Evolutionary conservation across 1,139 yeast genomes (phyloP).

Genomic region (Protomyces macrosporus): DNA sequence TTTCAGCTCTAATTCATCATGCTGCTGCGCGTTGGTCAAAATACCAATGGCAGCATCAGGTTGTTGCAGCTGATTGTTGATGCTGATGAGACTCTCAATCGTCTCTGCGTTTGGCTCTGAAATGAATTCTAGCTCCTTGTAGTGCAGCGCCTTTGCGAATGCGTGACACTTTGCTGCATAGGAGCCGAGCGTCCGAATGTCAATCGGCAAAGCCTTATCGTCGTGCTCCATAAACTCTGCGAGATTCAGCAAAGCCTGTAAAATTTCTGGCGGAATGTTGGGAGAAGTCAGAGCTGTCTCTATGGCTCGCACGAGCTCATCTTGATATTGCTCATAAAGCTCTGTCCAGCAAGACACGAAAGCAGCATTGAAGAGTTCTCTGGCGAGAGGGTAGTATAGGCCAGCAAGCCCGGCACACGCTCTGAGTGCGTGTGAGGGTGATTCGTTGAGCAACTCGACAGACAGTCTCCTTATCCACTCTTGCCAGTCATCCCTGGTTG

Average conservation of each 20-base stretch:
- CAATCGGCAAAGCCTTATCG: constrained; percentile 86
- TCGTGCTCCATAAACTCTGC: constrained; percentile 98
- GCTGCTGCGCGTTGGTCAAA: constrained; percentile 88
- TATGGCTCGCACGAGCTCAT: constrained; percentile 77
- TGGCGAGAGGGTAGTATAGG: constrained; percentile 81
- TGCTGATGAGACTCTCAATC: constrained; percentile 83
- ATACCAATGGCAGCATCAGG: constrained; percentile 98
- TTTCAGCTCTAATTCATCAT: constrained; percentile 83
- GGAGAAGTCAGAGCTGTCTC: constrained; percentile 85
- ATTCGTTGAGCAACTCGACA: constrained; percentile 79
- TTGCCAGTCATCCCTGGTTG: constrained; percentile 95
- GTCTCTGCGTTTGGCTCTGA: constrained; percentile 91
- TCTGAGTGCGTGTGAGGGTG: constrained; percentile 90
- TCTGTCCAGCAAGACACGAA: constrained; percentile 97
- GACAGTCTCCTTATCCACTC: constrained; percentile 91
- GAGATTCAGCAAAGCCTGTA: constrained; percentile 77
- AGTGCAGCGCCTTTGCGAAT: constrained; percentile 93
- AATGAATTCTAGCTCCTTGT: constrained; percentile 88
- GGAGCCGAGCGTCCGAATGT: constrained; percentile 80
- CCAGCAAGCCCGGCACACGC: constrained; percentile 91
- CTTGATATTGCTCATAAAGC: constrained; percentile 84
- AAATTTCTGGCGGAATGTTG: constrained; percentile 91
- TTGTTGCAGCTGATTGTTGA: constrained; percentile 90
- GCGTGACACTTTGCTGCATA: constrained; percentile 96
- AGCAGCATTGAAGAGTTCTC: constrained; percentile 87